Evolutionary conservation across 2,329 filamentous ascomycete genomes (phyloP).

Genomic region (Curvularia eragrostidis): DNA sequence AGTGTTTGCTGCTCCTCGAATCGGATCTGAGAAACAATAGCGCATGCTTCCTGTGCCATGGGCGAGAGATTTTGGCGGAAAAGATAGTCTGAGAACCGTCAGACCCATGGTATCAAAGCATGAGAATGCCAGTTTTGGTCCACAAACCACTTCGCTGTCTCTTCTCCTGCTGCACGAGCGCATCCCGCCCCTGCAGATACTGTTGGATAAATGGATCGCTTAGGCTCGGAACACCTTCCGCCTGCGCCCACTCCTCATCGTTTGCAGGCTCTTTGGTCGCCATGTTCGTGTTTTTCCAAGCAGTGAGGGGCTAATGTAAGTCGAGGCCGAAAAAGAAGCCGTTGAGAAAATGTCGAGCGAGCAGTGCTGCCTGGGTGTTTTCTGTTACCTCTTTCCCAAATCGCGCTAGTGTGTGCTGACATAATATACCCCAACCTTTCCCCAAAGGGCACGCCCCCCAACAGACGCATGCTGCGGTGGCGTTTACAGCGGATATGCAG

Average conservation of each 20-base stretch:
- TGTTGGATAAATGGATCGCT: constrained; percentile 81
- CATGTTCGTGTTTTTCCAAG: constrained; percentile 24
- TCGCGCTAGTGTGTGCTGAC: constrained; percentile 29
- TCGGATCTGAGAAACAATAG: constrained; percentile 81
- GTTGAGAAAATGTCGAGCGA: constrained; percentile 3
- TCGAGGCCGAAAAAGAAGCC: background rate
- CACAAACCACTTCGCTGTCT: constrained; percentile 77
- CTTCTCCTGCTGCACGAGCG: constrained; percentile 80
- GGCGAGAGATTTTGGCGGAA: constrained; percentile 80
- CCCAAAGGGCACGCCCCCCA: constrained; percentile 8
- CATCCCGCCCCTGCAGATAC: constrained; percentile 77
- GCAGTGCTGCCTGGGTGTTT: constrained; percentile 23
- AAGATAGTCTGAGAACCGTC: constrained; percentile 62
- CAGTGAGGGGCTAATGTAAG: background rate
- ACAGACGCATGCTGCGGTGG: background rate
- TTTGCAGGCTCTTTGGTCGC: constrained; percentile 27
- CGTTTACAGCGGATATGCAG: background rate
- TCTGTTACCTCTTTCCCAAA: constrained; percentile 31
- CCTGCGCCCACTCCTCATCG: constrained; percentile 50
- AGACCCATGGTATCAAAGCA: constrained; percentile 24
- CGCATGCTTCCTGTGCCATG: constrained; percentile 76
- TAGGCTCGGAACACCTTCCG: constrained; percentile 51
- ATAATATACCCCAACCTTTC: constrained; percentile 19
- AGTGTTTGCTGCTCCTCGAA: constrained; percentile 75
- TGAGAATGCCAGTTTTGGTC: background rate